Evolutionary conservation across 2,329 filamentous ascomycete genomes (phyloP).

Genomic region (Colletotrichum sp.): DNA sequence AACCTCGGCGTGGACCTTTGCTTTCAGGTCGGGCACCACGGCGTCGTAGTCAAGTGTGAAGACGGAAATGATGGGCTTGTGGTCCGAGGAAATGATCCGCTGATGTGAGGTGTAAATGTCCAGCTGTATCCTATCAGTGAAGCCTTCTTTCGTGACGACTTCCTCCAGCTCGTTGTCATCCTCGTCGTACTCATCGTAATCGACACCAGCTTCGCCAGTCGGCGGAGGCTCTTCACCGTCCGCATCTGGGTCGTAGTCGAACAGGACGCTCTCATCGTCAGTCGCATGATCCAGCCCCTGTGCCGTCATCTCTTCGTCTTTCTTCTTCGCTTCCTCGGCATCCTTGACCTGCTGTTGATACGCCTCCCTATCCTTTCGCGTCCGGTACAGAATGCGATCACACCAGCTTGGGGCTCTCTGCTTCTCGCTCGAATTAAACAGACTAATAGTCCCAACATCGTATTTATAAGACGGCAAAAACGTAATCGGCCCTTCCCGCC

Average conservation of each 20-base stretch:
- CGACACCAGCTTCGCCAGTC: conserved; percentile 48
- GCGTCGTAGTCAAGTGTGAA: conserved; percentile 88
- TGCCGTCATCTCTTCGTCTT: conserved; percentile 85
- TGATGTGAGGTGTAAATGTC: conserved; percentile 87
- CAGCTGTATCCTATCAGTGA: conserved; percentile 57
- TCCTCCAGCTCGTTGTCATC: conserved; percentile 49
- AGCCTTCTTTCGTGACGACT: conserved; percentile 63
- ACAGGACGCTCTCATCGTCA: conserved; percentile 83
- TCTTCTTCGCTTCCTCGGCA: conserved; percentile 69
- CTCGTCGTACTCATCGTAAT: conserved; percentile 65
- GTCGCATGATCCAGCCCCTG: conserved; percentile 75
- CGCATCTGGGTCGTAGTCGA: conserved; percentile 86
- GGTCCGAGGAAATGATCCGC: conserved; percentile 88
- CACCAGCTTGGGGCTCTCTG: conserved; percentile 94
- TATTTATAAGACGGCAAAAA: conserved; percentile 98
- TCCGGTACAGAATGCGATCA: conserved; percentile 89
- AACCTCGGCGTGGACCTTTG: conserved; percentile 84
- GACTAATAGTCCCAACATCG: conserved; percentile 87
- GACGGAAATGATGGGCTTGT: conserved; percentile 86
- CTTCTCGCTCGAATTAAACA: conserved; percentile 97
- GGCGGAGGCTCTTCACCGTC: conserved; percentile 58
- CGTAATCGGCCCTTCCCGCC: conserved; percentile 85
- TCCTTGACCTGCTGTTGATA: conserved; percentile 70
- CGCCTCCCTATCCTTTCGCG: conserved; percentile 69
- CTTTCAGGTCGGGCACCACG: conserved; percentile 83